These are phyloP conservation scores for Saksenaea vasiformis DNA, from an alignment of 371 early-diverging fungal genomes.

Conservation along the genomic window DNA sequence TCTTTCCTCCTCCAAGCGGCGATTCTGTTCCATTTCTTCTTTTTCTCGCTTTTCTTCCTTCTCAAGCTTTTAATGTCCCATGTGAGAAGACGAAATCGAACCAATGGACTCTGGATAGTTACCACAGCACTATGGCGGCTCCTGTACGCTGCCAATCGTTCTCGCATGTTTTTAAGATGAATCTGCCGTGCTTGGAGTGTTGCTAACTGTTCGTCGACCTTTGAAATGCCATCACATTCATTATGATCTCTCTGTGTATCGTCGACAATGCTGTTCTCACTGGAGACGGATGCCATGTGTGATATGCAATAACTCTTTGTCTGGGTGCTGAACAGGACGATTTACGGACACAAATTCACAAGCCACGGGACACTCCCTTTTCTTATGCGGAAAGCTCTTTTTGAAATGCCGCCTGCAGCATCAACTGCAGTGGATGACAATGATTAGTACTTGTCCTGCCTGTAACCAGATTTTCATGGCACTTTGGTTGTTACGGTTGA, in stretches of 20 bases:
- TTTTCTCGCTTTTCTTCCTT: conserved; percentile 39
- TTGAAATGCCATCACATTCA: neutral
- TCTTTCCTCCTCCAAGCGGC: conserved; percentile 21
- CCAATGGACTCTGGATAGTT: neutral
- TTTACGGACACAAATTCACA: too few relatives aligned
- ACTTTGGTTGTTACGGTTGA: too few relatives aligned
- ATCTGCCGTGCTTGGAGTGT: neutral
- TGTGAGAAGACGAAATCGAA: conserved; percentile 12
- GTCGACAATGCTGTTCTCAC: neutral
- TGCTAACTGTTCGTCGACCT: neutral
- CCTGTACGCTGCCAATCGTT: conserved; percentile 21
- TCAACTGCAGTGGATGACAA: too few relatives aligned
- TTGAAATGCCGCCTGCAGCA: too few relatives aligned
- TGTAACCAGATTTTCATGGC: too few relatives aligned
- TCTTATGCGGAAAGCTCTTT: too few relatives aligned
- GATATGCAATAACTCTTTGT: too few relatives aligned
- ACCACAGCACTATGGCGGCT: conserved; percentile 23
- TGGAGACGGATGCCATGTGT: neutral
- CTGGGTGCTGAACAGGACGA: too few relatives aligned
- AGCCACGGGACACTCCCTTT: too few relatives aligned
- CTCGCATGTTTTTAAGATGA: conserved; percentile 10
- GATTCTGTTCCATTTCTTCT: conserved; percentile 34
- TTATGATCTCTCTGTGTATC: neutral
- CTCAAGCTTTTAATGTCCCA: conserved; percentile 60
- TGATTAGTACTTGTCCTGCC: too few relatives aligned